A percentile compares a stretch with the other conserved stretches of the same genome.
phyloP scores from a whole-genome alignment of 1,284 basidiomycete genomes.

The Athelia sp. region DNA sequence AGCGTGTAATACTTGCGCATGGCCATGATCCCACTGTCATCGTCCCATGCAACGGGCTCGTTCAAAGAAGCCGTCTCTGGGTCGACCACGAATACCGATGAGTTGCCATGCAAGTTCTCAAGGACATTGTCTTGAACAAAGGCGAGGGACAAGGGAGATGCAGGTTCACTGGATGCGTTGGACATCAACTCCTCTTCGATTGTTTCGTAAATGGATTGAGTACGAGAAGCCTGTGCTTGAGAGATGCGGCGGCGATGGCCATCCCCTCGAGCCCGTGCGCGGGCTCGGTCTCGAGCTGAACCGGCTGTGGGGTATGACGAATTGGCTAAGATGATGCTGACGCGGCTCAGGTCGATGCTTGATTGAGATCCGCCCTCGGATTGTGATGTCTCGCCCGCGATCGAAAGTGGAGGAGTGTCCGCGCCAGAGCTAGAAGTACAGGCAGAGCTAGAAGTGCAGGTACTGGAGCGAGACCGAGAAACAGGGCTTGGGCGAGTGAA shows the following conservation, averaged over 20 bases:
- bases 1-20: constrained; percentile 66
- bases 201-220: constrained; percentile 67
- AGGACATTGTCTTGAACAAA: constrained; percentile 26
- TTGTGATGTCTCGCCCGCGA: constrained; percentile 56
- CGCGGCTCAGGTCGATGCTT: constrained; percentile 64
- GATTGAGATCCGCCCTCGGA: constrained; percentile 64
- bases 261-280: constrained; percentile 50
- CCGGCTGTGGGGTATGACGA: constrained; percentile 34
- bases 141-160: constrained; percentile 22
- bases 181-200: constrained; percentile 63
- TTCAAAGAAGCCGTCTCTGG: constrained; percentile 45
- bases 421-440: constrained; percentile 57
- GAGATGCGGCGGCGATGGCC: constrained; percentile 69
- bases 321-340: constrained; percentile 53
- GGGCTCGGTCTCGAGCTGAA: constrained; percentile 28
- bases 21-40: constrained; percentile 55
- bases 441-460: constrained; percentile 58
- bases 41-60: constrained; percentile 50
- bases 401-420: constrained; percentile 67
- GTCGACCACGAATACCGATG: constrained; percentile 42
- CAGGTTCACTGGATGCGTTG: constrained; percentile 35
- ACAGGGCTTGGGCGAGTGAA: constrained; percentile 53
- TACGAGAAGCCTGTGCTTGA: constrained; percentile 51
- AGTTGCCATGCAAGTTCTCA: constrained; percentile 18
- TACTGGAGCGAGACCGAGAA: constrained; percentile 61